phyloP scores from a whole-genome alignment of 257 asterid species.

The Solanum sejunctum region DNA sequence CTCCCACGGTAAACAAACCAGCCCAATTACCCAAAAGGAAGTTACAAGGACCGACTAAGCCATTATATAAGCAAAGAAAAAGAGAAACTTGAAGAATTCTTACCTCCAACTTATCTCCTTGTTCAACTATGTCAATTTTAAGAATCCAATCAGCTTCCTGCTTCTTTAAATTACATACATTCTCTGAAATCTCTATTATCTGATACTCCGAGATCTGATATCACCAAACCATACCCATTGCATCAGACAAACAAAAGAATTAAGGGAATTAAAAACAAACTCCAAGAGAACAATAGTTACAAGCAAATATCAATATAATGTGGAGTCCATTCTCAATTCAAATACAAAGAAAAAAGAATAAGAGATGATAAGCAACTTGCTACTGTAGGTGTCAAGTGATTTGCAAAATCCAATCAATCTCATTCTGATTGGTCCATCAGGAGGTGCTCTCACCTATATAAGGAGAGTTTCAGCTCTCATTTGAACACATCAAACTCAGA shows the following conservation, averaged over 20 bases:
- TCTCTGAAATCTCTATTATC: constrained; percentile 87
- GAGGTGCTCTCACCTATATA: neutral
- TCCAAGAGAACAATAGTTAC: neutral
- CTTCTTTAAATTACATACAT: constrained; percentile 91
- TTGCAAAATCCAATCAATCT: neutral
- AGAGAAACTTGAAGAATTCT: neutral
- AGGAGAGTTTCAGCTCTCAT: neutral
- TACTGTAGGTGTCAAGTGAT: neutral
- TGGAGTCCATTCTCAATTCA: neutral
- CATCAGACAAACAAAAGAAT: neutral
- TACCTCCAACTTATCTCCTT: constrained; percentile 78
- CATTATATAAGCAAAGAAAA: neutral
- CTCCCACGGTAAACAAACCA: neutral
- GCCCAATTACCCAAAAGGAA: neutral
- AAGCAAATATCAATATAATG: neutral
- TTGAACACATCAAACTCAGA: too few species aligned
- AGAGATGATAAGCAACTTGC: neutral
- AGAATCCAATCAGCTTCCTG: constrained; percentile 98
- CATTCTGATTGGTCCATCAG: neutral
- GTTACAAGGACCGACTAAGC: neutral
- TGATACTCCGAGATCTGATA: constrained; percentile 70
- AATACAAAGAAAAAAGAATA: too few species aligned
- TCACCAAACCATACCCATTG: constrained; percentile 1
- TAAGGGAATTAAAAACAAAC: neutral
- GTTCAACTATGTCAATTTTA: constrained; percentile 82